Percentiles rank a stretch among this genome's conserved stretches.
Conservation (phyloP, 2,329 filamentous ascomycete genomes). For the Apiospora sp. region DNA sequence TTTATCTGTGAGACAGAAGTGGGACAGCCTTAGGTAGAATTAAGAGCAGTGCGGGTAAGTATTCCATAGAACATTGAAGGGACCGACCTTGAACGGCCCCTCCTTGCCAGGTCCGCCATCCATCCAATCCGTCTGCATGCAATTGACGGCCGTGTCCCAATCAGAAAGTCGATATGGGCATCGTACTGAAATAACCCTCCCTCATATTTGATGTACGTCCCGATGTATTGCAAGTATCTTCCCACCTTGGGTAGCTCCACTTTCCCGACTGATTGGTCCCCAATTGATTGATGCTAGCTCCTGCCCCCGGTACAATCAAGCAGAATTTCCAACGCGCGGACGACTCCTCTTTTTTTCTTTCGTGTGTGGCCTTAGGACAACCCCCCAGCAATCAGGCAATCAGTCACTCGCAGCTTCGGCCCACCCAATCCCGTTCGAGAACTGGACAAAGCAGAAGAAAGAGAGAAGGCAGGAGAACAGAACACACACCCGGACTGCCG, state of each 20-base stretch:
- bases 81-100: conserved; percentile 5
- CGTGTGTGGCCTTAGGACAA: conserved; percentile 3
- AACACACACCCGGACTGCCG: not conserved
- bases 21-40: not conserved
- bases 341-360: conserved; percentile 11
- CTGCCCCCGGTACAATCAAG: not conserved
- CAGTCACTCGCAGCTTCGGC: conserved; percentile 6
- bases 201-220: not conserved
- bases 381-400: conserved; percentile 5
- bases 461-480: conserved; percentile 5
- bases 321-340: conserved; percentile 6
- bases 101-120: not conserved
- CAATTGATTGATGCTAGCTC: conserved; percentile 2
- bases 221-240: not conserved
- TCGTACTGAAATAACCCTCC: not conserved
- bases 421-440: conserved; percentile 18
- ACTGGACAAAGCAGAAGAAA: not conserved
- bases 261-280: conserved; percentile 2
- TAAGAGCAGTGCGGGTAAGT: not conserved
- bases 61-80: not conserved
- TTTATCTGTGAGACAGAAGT: not conserved
- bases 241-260: not conserved
- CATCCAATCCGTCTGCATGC: conserved; percentile 1
- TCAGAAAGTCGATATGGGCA: not conserved
- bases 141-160: not conserved